Evolutionary conservation across 169 alveolate species (phyloP).

Genomic region (Plasmodium relictum): DNA sequence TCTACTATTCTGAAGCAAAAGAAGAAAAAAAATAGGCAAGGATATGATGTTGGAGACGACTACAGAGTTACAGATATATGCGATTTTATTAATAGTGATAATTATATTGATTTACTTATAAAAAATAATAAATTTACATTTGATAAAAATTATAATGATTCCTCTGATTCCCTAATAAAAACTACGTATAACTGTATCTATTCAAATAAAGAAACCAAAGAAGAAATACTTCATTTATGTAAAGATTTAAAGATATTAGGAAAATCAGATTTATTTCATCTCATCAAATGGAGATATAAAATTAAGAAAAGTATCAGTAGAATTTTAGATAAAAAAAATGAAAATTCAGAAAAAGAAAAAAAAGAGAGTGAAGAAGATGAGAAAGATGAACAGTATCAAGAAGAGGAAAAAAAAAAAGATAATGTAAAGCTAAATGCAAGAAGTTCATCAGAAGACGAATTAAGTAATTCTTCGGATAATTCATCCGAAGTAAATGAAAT

Average conservation of each 20-base stretch:
- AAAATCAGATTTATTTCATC: conserved; percentile 87
- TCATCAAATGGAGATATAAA: conserved; percentile 92
- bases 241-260: conserved; percentile 91
- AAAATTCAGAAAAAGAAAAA: conserved; percentile 11
- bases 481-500: conserved; percentile 65
- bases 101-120: conserved; percentile 86
- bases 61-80: conserved; percentile 81
- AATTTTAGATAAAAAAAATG: conserved; percentile 28
- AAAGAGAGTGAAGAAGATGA: conserved; percentile 81
- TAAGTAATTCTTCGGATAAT: conserved; percentile 76
- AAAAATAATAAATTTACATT: conserved; percentile 81
- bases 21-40: conserved; percentile 89
- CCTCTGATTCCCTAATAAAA: conserved; percentile 60
- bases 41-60: conserved; percentile 91
- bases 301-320: conserved; percentile 47
- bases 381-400: conserved; percentile 71
- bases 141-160: conserved; percentile 55
- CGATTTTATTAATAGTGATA: conserved; percentile 84
- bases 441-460: conserved; percentile 80
- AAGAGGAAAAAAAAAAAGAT: conserved; percentile 77
- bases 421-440: conserved; percentile 84
- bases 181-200: conserved; percentile 63
- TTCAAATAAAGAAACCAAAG: conserved; percentile 85
- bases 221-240: conserved; percentile 86
- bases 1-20: conserved; percentile 84